Evolutionary conservation across 2,329 filamentous ascomycete genomes (phyloP), one percentile per base, ranked within the genome.

Genomic region (Hypomyces rosellus): DNA sequence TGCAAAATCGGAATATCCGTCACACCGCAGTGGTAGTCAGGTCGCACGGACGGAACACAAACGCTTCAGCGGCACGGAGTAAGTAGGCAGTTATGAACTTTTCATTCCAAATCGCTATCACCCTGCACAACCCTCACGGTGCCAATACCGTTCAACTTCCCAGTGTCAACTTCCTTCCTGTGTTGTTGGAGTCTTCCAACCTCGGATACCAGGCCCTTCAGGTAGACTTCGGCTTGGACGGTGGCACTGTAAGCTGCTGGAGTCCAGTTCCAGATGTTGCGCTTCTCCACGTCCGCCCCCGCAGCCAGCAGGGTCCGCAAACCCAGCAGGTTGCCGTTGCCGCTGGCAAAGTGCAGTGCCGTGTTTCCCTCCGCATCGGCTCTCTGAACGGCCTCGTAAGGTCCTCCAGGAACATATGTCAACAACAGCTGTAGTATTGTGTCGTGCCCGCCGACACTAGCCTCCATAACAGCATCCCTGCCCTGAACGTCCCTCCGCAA

Each of bases 161-260:
- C 58, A 38, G 69, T 66, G 34, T 71, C 70, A 3, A 64, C 65
- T 45, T 70, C 66, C 55, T 77, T 79, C 46, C 57, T 60, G 37
- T 58, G 56, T 48, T 66, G 60, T 47, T 66, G 62, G 59, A 81
- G 73, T 64, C 81, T 80, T 63, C 86, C 85, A 15, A 83, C 78
- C 60, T 93, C 88, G 0, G 76, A 76, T 4, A 93, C 82, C 48
- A 95, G 69, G 13, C 81, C 82, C 68, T 88, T 89, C 54, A 93
- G 84, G 63, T 95, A 93, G 1, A 90, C 86, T 68, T 95, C 89
- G 1, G 88, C 88, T 63, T 89, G 85, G 7, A 89, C 84, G 0
- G 87, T 92, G 13, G 87, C 82, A 55, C 84, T 88, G 66, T 95
- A 95, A 15, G 85, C 82, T n/a, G 90, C 77, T 0, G 90, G 86